Percentiles rank a stretch among this genome's conserved stretches.
These are phyloP conservation scores for Saccharomycopsis microspora DNA, from an alignment of 805 yeast species.

Conservation along the genomic window DNA sequence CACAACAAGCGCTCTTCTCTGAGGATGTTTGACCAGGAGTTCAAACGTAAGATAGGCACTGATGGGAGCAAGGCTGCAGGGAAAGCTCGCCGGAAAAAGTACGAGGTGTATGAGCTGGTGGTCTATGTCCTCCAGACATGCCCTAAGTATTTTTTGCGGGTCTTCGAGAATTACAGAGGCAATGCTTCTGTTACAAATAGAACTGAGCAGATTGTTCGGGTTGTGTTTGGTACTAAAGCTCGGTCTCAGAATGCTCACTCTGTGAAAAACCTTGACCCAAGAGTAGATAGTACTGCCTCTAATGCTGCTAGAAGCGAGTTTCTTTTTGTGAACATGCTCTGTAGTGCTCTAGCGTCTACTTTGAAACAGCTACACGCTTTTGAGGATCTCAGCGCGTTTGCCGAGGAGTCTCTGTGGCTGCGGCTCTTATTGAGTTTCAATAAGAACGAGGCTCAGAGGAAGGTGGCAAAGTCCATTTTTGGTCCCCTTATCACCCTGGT, in stretches of 20 bases:
- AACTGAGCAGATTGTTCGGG: too few species aligned
- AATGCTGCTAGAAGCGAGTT: constrained; percentile 53
- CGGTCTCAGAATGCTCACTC: neutral
- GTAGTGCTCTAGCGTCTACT: constrained; percentile 31
- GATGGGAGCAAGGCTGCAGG: constrained; percentile 19
- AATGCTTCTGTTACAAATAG: neutral
- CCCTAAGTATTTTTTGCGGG: constrained; percentile 47
- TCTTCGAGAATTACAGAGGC: constrained; percentile 20
- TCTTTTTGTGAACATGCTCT: constrained; percentile 48
- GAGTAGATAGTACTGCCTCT: constrained; percentile 18
- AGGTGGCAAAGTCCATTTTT: constrained; percentile 24
- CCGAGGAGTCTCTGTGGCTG: constrained; percentile 29
- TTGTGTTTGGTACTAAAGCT: neutral
- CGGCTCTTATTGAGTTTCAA: constrained; percentile 29
- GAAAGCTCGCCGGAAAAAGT: constrained; percentile 30
- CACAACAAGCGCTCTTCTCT: constrained; percentile 19
- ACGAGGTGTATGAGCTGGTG: constrained; percentile 64
- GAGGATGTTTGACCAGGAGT: constrained; percentile 6
- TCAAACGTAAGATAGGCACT: constrained; percentile 10
- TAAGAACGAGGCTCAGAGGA: constrained; percentile 26
- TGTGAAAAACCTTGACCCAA: too few species aligned
- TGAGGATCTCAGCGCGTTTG: constrained; percentile 17
- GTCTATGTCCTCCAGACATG: constrained; percentile 80
- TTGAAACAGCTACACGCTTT: constrained; percentile 21
- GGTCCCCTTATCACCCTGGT: constrained; percentile 28